Base-by-base conservation (phyloP, 345 rosid species). In the Lumnitzera littorea region DNA sequence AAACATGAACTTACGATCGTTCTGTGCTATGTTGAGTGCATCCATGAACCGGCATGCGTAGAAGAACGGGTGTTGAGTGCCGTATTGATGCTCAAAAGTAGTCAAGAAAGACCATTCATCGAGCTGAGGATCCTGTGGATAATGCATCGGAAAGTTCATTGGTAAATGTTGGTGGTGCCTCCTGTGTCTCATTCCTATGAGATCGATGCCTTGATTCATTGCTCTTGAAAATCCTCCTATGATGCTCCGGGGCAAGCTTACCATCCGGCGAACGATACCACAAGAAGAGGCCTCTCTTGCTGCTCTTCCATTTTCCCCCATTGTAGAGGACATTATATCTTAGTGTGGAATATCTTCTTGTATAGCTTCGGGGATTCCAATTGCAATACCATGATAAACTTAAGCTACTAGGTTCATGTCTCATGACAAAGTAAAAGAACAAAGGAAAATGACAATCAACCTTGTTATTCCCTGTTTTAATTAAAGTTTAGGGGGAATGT, bases 1-100 rank as follows among this genome's bases (percentile, higher is more conserved):
- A 65, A 84, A 84, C 83, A 82, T 15, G 53, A 82, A 75, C 73
- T 79, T 80, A 36, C 73, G 69, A 53, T 84, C 83, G 12, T 76
- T 69, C 59, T 76, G 74, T 11, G 85, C 87, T 14, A 82, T 75
- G 71, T 68, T 84, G 43, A 79, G 56, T 23, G 87, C 75, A 58
- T 82, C 82, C 59, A 46, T 66, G 46, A 82, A 65, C 15, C 62
- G 66, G 68, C 82, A 82, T 8, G 80, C 74, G 1, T 77, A 76
- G 65, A 84, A 82, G 67, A 82, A 70, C 1, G 90, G 90, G 61
- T 79, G 90, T 13, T 13, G 62, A 23, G 78, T 52, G 10, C 91
- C 80, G 64, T 76, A 78, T 51, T 78, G 78, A 68, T 76, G 80
- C 71, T 82, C 82, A 50, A 76, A 82, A 56, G 65, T 64, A 15